Conservation (phyloP, 2,329 filamentous ascomycete genomes). For the Xylariales sp. region DNA sequence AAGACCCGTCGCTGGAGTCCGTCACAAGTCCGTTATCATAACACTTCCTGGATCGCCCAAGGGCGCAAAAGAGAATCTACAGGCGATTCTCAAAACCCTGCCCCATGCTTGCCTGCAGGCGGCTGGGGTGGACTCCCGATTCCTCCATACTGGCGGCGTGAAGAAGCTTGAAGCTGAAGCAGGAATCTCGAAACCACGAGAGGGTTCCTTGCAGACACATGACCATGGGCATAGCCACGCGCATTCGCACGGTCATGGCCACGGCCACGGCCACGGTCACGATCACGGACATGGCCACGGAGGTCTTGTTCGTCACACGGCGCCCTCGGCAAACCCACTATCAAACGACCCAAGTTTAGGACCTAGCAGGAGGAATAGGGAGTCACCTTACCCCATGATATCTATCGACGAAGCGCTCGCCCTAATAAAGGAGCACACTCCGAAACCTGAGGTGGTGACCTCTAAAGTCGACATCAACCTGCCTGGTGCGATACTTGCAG, state of each 20-base stretch:
- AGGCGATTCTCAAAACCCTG: slow-evolving; percentile 82
- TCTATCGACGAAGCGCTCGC: slow-evolving; percentile 75
- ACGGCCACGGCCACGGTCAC: slow-evolving; percentile 47
- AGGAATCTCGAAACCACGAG: slow-evolving; percentile 51
- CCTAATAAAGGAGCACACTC: slow-evolving; percentile 70
- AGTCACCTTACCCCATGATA: slow-evolving; percentile 90
- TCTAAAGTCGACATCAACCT: slow-evolving; percentile 60
- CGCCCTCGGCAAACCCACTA: slow-evolving; percentile 48
- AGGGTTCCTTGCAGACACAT: slow-evolving; percentile 20
- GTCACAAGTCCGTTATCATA: slow-evolving; percentile 76
- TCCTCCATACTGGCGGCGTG: slow-evolving; percentile 74
- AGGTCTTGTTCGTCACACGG: slow-evolving; percentile 68
- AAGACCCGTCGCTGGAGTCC: slow-evolving; percentile 82
- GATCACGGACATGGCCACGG: slow-evolving; percentile 59
- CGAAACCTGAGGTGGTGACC: slow-evolving; percentile 52
- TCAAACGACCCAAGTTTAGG: slow-evolving; percentile 60
- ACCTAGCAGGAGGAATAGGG: slow-evolving; percentile 68
- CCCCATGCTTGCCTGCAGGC: slow-evolving; percentile 94
- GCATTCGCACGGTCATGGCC: slow-evolving; percentile 49
- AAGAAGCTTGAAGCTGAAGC: slow-evolving; percentile 82
- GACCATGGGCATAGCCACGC: slow-evolving; percentile 28
- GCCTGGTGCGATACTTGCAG: slow-evolving; percentile 74
- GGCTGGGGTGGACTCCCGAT: slow-evolving; percentile 74
- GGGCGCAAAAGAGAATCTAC: slow-evolving; percentile 88
- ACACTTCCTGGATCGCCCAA: slow-evolving; percentile 94